Evolutionary conservation across 192 early-diverging fungal species (phyloP).

Genomic region (Polychytrium aggregatum): DNA sequence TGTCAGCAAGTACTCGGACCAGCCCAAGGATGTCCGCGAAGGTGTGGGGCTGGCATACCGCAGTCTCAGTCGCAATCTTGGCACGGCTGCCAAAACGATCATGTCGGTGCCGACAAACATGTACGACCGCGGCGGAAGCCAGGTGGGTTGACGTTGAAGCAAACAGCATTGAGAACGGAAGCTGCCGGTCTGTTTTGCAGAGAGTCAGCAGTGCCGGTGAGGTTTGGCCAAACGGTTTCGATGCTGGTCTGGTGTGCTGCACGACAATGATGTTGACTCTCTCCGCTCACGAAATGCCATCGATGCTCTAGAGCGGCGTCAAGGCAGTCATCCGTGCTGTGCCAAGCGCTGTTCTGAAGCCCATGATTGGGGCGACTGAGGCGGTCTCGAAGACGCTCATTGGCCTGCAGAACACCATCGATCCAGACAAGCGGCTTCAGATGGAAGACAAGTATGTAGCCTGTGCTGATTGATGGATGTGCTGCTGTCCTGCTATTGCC

Average conservation of each 20-base stretch:
- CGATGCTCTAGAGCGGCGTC: slow-evolving; percentile 14
- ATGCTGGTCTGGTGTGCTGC: no score
- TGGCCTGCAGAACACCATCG: slow-evolving; percentile 83
- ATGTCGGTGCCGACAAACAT: slow-evolving; percentile 81
- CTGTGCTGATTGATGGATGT: no score
- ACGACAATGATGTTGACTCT: no score
- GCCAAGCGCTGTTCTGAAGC: slow-evolving; percentile 84
- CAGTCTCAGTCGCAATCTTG: slow-evolving; percentile 68
- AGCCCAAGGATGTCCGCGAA: slow-evolving; percentile 73
- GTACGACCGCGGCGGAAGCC: slow-evolving; percentile 44
- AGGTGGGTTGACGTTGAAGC: slow-evolving; percentile 4
- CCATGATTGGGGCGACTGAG: slow-evolving; percentile 91
- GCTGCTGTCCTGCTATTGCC: no score
- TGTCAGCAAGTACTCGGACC: slow-evolving; percentile 72
- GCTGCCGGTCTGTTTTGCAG: no score
- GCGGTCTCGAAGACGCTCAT: slow-evolving; percentile 84
- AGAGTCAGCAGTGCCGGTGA: no score
- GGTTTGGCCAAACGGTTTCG: no score
- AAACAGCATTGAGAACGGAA: background rate
- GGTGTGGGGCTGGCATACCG: slow-evolving; percentile 74
- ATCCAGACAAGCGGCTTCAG: slow-evolving; percentile 62
- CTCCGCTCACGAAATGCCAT: background rate
- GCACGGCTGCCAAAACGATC: slow-evolving; percentile 75
- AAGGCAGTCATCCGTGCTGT: slow-evolving; percentile 64
- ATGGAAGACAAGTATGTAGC: slow-evolving; percentile 70